phyloP scores from a whole-genome alignment of 805 yeast species.

The Ogataea ganodermae region DNA sequence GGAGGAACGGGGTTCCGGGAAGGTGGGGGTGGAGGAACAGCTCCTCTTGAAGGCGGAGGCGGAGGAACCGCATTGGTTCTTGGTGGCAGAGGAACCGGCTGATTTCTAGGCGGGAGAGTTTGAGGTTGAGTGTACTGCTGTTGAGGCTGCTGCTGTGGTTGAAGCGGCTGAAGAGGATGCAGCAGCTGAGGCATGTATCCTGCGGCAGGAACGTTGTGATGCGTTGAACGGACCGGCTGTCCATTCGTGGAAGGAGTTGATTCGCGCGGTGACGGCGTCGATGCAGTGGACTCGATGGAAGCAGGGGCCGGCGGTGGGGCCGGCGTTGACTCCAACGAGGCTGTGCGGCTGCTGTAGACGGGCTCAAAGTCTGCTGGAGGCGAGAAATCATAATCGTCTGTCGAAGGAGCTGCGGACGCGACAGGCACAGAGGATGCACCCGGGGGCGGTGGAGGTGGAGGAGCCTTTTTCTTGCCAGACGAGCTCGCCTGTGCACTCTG shows the following conservation, averaged over 20 bases:
- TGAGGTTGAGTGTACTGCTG: conserved; percentile 10
- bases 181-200: conserved; percentile 17
- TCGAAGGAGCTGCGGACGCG: background rate
- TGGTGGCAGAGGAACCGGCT: conserved; percentile 30
- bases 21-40: conserved; percentile 35
- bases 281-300: background rate
- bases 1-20: conserved; percentile 38
- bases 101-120: conserved; percentile 11
- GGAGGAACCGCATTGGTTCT: conserved; percentile 28
- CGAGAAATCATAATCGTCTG: conserved; percentile 10
- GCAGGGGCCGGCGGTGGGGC: background rate
- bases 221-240: conserved; percentile 25
- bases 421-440: conserved; percentile 19
- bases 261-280: background rate
- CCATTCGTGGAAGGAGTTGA: conserved; percentile 4
- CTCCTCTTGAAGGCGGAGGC: conserved; percentile 29
- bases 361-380: conserved; percentile 13
- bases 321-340: background rate
- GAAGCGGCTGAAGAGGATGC: conserved; percentile 3
- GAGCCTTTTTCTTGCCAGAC: conserved; percentile 33
- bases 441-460: conserved; percentile 42
- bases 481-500: conserved; percentile 10
- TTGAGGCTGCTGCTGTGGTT: conserved; percentile 7
- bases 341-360: conserved; percentile 1
- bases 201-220: conserved; percentile 26